Evolutionary conservation across 208 protist genomes (phyloP).

Genomic region (Leishmania tropica): DNA sequence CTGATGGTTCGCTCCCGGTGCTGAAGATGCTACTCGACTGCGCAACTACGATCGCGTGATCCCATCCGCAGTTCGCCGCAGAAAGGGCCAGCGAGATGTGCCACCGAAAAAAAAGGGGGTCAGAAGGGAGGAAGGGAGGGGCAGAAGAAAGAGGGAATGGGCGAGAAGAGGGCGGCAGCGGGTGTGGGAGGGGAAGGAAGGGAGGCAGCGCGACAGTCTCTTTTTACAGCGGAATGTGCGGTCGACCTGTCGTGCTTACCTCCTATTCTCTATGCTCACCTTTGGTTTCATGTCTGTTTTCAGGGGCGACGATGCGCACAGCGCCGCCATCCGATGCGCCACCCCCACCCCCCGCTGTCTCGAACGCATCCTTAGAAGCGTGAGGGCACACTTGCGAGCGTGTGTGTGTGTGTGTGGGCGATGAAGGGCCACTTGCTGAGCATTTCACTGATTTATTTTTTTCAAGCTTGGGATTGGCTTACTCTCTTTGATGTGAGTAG

Average conservation of each 20-base stretch:
- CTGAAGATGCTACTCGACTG: not conserved
- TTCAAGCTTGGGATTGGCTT: not conserved
- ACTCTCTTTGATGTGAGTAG: not conserved
- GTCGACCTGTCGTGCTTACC: not conserved
- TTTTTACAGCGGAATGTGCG: not conserved
- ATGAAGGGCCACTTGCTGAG: not conserved
- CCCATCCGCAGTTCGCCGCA: not conserved
- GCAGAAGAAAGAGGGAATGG: not conserved
- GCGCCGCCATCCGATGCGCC: not conserved
- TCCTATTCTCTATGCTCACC: not conserved
- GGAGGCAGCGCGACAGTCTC: not conserved
- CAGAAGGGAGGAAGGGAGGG: too few species aligned
- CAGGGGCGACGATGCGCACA: not conserved
- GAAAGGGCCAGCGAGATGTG: not conserved
- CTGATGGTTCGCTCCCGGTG: not conserved
- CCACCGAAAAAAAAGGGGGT: not conserved
- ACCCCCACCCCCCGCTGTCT: not conserved
- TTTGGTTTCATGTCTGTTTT: not conserved
- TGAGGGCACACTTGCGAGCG: not conserved
- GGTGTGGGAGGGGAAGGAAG: not conserved
- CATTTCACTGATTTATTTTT: not conserved
- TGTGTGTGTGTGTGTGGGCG: not conserved
- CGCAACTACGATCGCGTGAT: not conserved
- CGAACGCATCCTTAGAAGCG: not conserved
- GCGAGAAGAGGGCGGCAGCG: not conserved